Evolutionary conservation across 1,139 yeast species (phyloP), one percentile per base, ranked within the genome.

Genomic region (Magnusiomyces starmeri): DNA sequence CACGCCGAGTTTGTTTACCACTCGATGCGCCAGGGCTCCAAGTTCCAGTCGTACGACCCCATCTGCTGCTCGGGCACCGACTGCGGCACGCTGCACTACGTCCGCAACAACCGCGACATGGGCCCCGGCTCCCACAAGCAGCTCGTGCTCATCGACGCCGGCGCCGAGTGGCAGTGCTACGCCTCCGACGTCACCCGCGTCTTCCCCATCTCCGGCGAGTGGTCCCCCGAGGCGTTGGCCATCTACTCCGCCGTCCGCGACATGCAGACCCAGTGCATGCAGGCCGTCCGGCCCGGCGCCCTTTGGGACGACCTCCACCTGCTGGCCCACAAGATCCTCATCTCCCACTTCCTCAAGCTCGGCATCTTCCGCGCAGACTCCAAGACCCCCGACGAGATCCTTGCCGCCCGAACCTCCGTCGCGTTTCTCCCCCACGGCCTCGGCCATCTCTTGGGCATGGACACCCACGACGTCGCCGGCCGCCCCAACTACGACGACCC

Each of bases 1-100:
- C 97, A 92, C 64, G 97, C 97, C 2, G 97, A 90, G 66, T 92
- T 92, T 67, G 78, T 85, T 56, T 92, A 92, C 68, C 97, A 92
- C 69, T 87, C 96, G 2, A 77, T 87, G 59, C 82, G 97, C 62
- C 97, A 90, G 69, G 97, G 97, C 2, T 83, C 96, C 24, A 89
- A 88, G 69, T 72, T 78, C 62, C 88, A 83, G 68, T 82, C 96
- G 12, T 92, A 92, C 65, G 97, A 89, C 65, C 97, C 97, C 20
- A 88, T 92, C 56, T 90, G 97, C 68, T 90, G 97, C 64, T 78
- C 96, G 10, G 98, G 98, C 0, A 83, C 95, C 40, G 82, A 83
- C 56, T 87, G 96, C 65, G 88, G 96, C 24, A 88, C 96, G 2
- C 76, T 92, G 58, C 98, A 92, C 68, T 92, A 90, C 66, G 82